Conservation (phyloP, 352 stramenopile species). For the Globisporangium spiculum region DNA sequence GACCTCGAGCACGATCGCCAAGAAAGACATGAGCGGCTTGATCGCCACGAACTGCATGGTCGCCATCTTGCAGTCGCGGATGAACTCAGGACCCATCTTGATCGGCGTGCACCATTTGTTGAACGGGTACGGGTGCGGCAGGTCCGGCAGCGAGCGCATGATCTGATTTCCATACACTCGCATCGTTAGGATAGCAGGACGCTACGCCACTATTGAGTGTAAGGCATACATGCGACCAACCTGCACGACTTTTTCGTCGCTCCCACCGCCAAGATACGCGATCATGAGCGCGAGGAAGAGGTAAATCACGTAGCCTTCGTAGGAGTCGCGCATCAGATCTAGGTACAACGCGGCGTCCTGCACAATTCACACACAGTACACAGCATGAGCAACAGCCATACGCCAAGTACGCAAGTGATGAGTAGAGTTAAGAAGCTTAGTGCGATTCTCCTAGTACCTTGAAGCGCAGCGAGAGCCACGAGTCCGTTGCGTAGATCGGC, state of each 20-base stretch:
- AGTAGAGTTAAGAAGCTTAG: neutral
- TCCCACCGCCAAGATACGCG: constrained; percentile 91
- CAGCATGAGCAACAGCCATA: neutral
- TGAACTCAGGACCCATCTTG: constrained; percentile 83
- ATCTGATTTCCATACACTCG: constrained; percentile 22
- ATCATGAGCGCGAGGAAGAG: constrained; percentile 97
- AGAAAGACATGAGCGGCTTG: constrained; percentile 89
- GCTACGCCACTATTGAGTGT: neutral
- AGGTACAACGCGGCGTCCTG: constrained; percentile 87
- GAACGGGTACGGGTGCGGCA: constrained; percentile 79
- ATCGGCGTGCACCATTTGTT: constrained; percentile 59
- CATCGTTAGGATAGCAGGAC: neutral
- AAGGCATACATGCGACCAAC: constrained; percentile 29
- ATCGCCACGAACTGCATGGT: constrained; percentile 96
- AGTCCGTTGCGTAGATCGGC: constrained; percentile 96
- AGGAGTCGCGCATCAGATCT: constrained; percentile 95
- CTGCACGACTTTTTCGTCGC: constrained; percentile 81
- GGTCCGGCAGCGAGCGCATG: constrained; percentile 51
- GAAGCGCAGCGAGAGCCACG: constrained; percentile 97
- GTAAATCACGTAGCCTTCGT: constrained; percentile 98
- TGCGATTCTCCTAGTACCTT: constrained; percentile 41
- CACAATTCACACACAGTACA: neutral
- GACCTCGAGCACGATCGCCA: constrained; percentile 82
- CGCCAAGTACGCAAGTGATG: neutral
- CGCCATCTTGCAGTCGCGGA: constrained; percentile 93